Base-by-base conservation (phyloP, 2,329 filamentous ascomycete species). In the Colletotrichum aenigma region DNA sequence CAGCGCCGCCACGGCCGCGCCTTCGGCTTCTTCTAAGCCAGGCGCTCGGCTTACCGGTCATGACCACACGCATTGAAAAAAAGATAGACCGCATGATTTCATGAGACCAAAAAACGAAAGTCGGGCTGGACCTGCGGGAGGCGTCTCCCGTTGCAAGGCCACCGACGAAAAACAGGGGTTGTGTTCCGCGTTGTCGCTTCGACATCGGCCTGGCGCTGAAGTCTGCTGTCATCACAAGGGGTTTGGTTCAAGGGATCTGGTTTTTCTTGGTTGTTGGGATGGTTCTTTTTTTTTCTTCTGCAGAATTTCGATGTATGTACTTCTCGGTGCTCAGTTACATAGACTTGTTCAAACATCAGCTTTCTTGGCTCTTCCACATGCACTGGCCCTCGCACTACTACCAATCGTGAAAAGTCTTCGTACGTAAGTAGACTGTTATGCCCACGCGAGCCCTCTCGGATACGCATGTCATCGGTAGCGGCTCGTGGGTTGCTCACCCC, bases 1-100 rank as follows among this genome's bases (percentile, higher is more conserved):
- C 34, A 72, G 66, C 75, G 72, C 28, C 64, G 34, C 48, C 43
- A 68, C 72, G 62, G 34, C 64, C 72, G 67, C 18, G 64, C 61
- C 34, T 60, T 68, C 12, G 73, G 61, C 64, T 65, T 72, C 43
- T 73, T 21, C 43, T 52, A 52, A 52, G 43, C 43, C 43, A n/a
- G 1, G 43, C n/a, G 43, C 43, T 34, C 15, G 32, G 15, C 32
- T 34, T 1, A 15, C 6, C 32, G 32, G 32, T 34, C 32, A 34
- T 3, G 12, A 15, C 32, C 32, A 34, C 32, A 34, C 6, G 2
- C 32, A 34, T 34, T 52, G 43, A 12, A 48, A 48, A 43, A 48
- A 52, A 24, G 43, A 52, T 52, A 52, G 43, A 52, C 43, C 43
- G 43, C 43, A 52, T 52, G 43, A 52, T 52, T 52, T 52, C 43